phyloP scores from a whole-genome alignment of 495 filamentous ascomycete genomes.

The Annulohypoxylon moriforme region DNA sequence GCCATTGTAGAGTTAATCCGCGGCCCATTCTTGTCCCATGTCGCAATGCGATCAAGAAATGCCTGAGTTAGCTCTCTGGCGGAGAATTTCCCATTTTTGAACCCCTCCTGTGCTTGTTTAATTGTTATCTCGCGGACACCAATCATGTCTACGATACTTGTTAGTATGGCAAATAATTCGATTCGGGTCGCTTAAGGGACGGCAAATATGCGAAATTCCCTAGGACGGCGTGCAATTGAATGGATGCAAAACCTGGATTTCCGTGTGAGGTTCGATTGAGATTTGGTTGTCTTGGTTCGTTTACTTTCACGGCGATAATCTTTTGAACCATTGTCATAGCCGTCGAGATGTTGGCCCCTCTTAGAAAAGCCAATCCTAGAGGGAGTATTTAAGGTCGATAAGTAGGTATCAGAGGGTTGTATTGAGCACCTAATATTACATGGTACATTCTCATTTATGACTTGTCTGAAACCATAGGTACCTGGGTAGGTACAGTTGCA shows the following conservation, averaged over 20 bases:
- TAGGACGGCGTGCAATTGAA: too few species aligned
- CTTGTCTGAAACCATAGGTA: not conserved
- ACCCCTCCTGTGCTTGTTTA: conserved; percentile 34
- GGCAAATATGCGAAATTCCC: too few species aligned
- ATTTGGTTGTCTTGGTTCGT: not conserved
- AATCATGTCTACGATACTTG: conserved; percentile 28
- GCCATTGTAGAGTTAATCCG: conserved; percentile 44
- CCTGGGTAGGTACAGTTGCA: not conserved
- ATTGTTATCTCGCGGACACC: conserved; percentile 44
- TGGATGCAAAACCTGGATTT: too few species aligned
- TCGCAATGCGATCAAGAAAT: conserved; percentile 37
- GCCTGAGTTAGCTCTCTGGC: conserved; percentile 32
- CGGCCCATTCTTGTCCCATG: conserved; percentile 36
- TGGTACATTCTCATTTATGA: not conserved
- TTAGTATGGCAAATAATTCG: not conserved
- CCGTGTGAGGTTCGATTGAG: not conserved
- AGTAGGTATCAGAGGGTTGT: not conserved
- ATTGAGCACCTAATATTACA: not conserved
- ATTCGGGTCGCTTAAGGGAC: not conserved
- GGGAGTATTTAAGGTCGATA: not conserved
- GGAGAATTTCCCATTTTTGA: conserved; percentile 31
- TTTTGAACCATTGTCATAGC: not conserved
- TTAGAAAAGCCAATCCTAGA: not conserved
- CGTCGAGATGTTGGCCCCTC: not conserved
- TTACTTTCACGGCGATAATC: not conserved